A percentile compares a stretch with the other conserved stretches of the same genome.
These are phyloP conservation scores for Digitaria exilis DNA, from an alignment of 202 grass and related monocot genomes.

Conservation along the genomic window DNA sequence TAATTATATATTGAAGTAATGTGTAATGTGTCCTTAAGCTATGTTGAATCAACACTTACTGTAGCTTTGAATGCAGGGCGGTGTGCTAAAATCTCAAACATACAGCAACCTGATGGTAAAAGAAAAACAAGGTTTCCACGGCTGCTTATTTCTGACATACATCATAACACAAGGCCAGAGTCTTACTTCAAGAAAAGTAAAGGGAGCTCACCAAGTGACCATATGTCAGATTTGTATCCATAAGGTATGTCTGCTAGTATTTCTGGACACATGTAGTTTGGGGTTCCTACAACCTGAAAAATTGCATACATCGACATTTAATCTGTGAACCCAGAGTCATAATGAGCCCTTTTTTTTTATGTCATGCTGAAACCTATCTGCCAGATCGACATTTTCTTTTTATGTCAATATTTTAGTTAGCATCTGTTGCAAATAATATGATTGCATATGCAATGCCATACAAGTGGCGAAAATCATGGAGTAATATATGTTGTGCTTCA, in stretches of 20 bases:
- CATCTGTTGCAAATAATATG: background rate
- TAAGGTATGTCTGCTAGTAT: constrained; percentile 87
- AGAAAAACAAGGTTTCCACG: constrained; percentile 9
- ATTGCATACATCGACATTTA: background rate
- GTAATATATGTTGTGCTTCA: background rate
- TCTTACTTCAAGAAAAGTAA: background rate
- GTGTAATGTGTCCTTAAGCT: background rate
- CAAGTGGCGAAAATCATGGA: background rate
- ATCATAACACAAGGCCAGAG: constrained; percentile 9
- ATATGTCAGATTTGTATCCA: constrained; percentile 87
- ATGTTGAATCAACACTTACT: constrained; percentile 48
- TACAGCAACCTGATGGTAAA: constrained; percentile 77
- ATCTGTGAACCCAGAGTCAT: background rate
- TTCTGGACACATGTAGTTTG: constrained; percentile 91
- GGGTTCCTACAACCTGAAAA: constrained; percentile 79
- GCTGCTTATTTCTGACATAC: constrained; percentile 10
- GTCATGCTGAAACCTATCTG: constrained; percentile 19
- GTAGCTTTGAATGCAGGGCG: constrained; percentile 73
- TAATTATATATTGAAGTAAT: background rate
- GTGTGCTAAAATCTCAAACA: constrained; percentile 95
- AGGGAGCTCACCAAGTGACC: constrained; percentile 75
- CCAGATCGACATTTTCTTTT: background rate
- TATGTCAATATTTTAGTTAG: background rate
- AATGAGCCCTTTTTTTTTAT: background rate
- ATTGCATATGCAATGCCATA: constrained; percentile 9